These are phyloP conservation scores for Eucalyptus caleyi DNA, from an alignment of 345 rosid species.

Conservation along the genomic window DNA sequence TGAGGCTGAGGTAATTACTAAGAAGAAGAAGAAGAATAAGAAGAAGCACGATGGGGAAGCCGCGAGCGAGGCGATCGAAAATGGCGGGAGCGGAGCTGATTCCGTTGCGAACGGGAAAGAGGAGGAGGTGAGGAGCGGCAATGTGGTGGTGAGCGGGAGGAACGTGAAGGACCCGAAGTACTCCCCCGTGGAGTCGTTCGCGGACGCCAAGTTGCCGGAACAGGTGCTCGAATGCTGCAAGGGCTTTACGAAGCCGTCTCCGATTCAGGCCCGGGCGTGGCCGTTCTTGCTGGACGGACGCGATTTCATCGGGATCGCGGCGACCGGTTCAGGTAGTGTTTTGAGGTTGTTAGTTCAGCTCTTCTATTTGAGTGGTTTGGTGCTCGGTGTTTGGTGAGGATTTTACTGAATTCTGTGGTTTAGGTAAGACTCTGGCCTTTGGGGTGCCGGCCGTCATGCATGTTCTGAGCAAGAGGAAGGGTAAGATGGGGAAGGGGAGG, in stretches of 20 bases:
- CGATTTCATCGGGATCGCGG: slow-evolving; percentile 90
- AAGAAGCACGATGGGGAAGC: slow-evolving; percentile 9
- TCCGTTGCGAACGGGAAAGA: background rate
- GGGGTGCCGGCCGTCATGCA: slow-evolving; percentile 90
- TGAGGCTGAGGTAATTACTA: background rate
- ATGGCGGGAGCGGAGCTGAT: background rate
- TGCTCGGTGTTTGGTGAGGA: background rate
- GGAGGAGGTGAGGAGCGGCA: slow-evolving; percentile 19
- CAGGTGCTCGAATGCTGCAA: slow-evolving; percentile 70
- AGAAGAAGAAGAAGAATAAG: slow-evolving; percentile 10
- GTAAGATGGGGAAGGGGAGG: slow-evolving; percentile 27
- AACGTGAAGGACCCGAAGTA: slow-evolving; percentile 49
- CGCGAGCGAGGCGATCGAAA: background rate
- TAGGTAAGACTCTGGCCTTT: slow-evolving; percentile 90
- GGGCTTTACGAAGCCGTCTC: slow-evolving; percentile 66
- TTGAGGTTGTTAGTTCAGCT: background rate
- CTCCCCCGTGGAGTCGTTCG: slow-evolving; percentile 38
- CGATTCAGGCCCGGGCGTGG: slow-evolving; percentile 92
- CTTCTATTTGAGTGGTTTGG: background rate
- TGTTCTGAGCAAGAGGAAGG: slow-evolving; percentile 58
- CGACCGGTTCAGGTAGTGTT: slow-evolving; percentile 85
- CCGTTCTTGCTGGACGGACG: slow-evolving; percentile 86
- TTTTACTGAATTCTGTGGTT: background rate
- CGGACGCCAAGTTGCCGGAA: slow-evolving; percentile 48
- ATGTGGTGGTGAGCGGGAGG: slow-evolving; percentile 60